Conservation (phyloP, 345 rosid genomes). For the Hibiscus mutabilis region DNA sequence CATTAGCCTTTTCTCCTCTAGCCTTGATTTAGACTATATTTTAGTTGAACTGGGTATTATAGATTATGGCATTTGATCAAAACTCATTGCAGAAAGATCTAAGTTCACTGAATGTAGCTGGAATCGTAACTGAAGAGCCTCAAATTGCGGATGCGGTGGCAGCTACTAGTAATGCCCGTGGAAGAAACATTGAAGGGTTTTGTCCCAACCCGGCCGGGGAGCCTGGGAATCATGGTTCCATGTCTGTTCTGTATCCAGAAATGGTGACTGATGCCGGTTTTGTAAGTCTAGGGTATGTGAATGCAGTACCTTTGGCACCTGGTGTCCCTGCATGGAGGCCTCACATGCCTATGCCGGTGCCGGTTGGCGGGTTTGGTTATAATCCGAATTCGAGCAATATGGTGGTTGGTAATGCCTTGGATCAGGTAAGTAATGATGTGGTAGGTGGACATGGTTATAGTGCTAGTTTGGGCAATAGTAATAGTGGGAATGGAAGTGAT, state of each 20-base stretch:
- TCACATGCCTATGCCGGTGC: slow-evolving; percentile 18
- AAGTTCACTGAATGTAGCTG: slow-evolving; percentile 38
- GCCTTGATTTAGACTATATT: neutral
- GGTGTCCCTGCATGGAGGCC: slow-evolving; percentile 36
- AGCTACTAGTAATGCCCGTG: too few relatives aligned
- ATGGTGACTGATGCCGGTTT: slow-evolving; percentile 36
- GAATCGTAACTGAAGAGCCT: slow-evolving; percentile 17
- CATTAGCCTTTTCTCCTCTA: slow-evolving; percentile 4
- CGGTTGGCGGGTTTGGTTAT: slow-evolving; percentile 30
- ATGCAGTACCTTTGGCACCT: slow-evolving; percentile 15
- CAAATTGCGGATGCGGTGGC: slow-evolving; percentile 16
- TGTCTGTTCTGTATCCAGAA: slow-evolving; percentile 39
- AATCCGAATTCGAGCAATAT: slow-evolving; percentile 31
- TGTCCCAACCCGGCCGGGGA: slow-evolving; percentile 14
- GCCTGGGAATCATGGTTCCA: slow-evolving; percentile 15
- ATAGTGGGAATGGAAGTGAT: slow-evolving; percentile 20
- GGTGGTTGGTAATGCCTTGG: slow-evolving; percentile 42
- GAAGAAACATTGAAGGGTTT: too few relatives aligned
- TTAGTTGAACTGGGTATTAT: slow-evolving; percentile 1
- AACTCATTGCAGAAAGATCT: slow-evolving; percentile 39
- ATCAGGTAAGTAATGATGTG: slow-evolving; percentile 33
- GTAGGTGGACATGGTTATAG: slow-evolving; percentile 23
- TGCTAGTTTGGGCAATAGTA: slow-evolving; percentile 29
- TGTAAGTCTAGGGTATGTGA: slow-evolving; percentile 39
- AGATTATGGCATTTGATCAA: slow-evolving; percentile 59